phyloP scores from a whole-genome alignment of 345 rosid genomes.

The Raphanus raphanistrum region DNA sequence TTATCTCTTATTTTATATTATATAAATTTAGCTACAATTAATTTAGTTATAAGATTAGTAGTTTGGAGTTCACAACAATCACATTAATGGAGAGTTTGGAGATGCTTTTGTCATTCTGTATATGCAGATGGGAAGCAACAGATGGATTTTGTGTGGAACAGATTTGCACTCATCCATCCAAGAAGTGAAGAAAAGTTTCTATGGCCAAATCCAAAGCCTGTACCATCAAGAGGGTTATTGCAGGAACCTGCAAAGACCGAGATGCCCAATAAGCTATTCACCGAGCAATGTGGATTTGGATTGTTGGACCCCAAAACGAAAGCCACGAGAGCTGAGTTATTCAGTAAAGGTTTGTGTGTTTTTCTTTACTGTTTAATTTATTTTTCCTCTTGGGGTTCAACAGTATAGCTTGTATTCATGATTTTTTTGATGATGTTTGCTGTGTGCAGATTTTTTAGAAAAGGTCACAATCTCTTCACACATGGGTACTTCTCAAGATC shows the following conservation, averaged over 20 bases:
- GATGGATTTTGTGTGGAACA: slow-evolving; percentile 54
- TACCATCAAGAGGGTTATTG: slow-evolving; percentile 49
- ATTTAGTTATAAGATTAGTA: not conserved
- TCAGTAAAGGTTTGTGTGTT: slow-evolving; percentile 45
- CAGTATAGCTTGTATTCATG: not conserved
- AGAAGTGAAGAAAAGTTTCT: slow-evolving; percentile 43
- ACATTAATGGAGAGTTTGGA: slow-evolving; percentile 6
- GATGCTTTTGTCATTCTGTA: slow-evolving; percentile 13
- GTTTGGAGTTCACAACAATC: not conserved
- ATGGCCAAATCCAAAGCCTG: slow-evolving; percentile 52
- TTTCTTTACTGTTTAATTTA: not conserved
- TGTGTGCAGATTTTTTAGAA: slow-evolving; percentile 31
- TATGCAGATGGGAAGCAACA: slow-evolving; percentile 71
- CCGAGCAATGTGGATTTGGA: slow-evolving; percentile 42
- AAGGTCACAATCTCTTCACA: slow-evolving; percentile 56
- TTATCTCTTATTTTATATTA: not conserved
- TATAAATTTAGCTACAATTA: not conserved
- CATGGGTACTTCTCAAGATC: slow-evolving; percentile 57
- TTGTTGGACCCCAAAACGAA: slow-evolving; percentile 36
- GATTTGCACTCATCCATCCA: slow-evolving; percentile 47
- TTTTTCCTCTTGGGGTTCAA: not conserved
- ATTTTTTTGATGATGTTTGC: not conserved
- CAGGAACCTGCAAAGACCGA: slow-evolving; percentile 42
- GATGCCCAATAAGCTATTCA: not conserved
- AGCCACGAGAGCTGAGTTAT: slow-evolving; percentile 23